Percentiles rank a stretch among this genome's conserved stretches.
phyloP scores from a whole-genome alignment of 768 basidiomycete species.

The Lactifluus piperatus region DNA sequence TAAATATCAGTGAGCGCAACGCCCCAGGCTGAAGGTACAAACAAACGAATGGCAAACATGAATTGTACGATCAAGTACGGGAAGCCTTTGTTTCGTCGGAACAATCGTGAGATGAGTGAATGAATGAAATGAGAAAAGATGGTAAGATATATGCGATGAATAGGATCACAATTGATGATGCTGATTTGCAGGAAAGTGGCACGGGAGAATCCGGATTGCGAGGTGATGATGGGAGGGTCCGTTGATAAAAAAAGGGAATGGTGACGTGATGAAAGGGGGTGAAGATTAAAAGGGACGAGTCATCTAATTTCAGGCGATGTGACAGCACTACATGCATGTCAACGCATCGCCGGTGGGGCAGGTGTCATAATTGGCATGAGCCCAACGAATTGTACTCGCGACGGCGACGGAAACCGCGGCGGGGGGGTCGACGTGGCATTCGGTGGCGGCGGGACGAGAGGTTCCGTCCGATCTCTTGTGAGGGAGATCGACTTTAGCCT shows the following conservation, averaged over 20 bases:
- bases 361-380: constrained; percentile 21
- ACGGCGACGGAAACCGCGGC: constrained; percentile 18
- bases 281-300: constrained; percentile 5
- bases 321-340: neutral
- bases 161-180: constrained; percentile 17
- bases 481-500: constrained; percentile 17
- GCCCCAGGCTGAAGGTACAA: neutral
- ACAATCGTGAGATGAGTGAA: constrained; percentile 12
- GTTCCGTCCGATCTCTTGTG: constrained; percentile 10
- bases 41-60: constrained; percentile 4
- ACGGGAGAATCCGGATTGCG: constrained; percentile 17
- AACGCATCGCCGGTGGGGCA: neutral
- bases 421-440: constrained; percentile 17
- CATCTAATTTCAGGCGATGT: constrained; percentile 5
- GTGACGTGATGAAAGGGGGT: constrained; percentile 14
- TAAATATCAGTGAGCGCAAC: constrained; percentile 10
- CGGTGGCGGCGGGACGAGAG: neutral
- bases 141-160: constrained; percentile 18
- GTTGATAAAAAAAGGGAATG: constrained; percentile 15
- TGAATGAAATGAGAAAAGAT: constrained; percentile 17
- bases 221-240: constrained; percentile 15
- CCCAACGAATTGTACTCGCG: constrained; percentile 17
- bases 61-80: constrained; percentile 13
- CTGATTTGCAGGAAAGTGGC: constrained; percentile 8
- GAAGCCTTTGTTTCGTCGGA: constrained; percentile 2